Base-by-base conservation (phyloP, 2,329 filamentous ascomycete genomes). In the Ophiocordyceps camponoti-saundersi region DNA sequence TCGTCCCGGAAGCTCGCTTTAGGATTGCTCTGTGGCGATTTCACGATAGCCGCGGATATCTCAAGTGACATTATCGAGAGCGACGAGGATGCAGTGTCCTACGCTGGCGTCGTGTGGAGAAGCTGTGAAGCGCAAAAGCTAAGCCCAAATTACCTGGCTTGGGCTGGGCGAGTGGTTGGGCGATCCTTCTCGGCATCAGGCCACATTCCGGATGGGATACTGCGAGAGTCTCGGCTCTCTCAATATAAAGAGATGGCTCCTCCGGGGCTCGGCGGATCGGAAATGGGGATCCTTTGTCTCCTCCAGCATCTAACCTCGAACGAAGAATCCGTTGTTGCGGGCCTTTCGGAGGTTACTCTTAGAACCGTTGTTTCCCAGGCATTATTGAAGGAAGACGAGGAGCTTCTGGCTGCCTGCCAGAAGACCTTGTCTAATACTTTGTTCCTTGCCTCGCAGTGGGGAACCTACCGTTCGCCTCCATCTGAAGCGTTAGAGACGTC, bases 111-210 rank as follows among this genome's bases (percentile, higher is more conserved):
- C 18, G 71, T 95, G 0, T 92, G 83, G 80, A 80, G 81, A 57
- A 88, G 84, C 41, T 84, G 87, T 53, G 71, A 75, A 48, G 70
- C 75, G n/a, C 68, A 73, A 36, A 66, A 73, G 2, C 68, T 82
- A 16, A 83, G 79, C 48, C 66, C 75, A 23, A 73, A 78, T 16
- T 95, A 92, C 59, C 67, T 87, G 1, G 67, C 85, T 1, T 98
- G 93, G 93, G 84, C 85, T 42, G 89, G 85, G 3, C 76, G 82
- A 51, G 82, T 89, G 2, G 70, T 96, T 42, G 92, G 93, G 8
- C 77, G 87, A 58, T 81, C 86, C 0, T 96, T 89, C 62, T 80
- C 82, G 39, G 75, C 84, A 16, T 85, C 79, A 26, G 88, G 88
- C 2, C 70, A 77, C 47, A 72, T 86, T 6, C 75, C 79, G 16